Percentiles rank a stretch among this genome's conserved stretches.
Evolutionary conservation across 441 rosid genomes (phyloP).

Genomic region (Populus hybrid): DNA sequence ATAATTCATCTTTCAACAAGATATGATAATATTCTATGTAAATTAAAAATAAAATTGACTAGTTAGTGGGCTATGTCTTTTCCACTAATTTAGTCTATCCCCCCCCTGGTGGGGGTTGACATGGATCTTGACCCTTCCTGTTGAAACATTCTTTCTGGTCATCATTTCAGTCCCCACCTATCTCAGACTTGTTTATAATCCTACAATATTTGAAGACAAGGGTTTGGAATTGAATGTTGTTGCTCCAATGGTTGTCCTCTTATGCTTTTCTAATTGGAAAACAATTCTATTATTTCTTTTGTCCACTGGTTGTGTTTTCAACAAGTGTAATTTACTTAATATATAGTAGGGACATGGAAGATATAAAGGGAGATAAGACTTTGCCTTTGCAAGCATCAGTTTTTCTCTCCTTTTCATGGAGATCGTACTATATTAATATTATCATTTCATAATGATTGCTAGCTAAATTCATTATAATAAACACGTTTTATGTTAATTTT

Average conservation of each 20-base stretch:
- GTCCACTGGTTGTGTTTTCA: neutral
- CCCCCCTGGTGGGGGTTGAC: slow-evolving; percentile 44
- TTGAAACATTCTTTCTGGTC: slow-evolving; percentile 43
- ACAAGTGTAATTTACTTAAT: too few relatives aligned
- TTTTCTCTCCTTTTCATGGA: too few relatives aligned
- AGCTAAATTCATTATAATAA: too few relatives aligned
- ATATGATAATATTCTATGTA: slow-evolving; percentile 22
- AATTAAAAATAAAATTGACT: slow-evolving; percentile 28
- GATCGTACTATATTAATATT: too few relatives aligned
- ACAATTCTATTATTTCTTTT: neutral
- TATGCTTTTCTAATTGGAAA: slow-evolving; percentile 17
- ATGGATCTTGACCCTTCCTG: slow-evolving; percentile 41
- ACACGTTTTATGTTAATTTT: too few relatives aligned
- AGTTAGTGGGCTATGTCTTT: slow-evolving; percentile 34
- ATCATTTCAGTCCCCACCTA: slow-evolving; percentile 25
- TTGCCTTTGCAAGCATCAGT: neutral
- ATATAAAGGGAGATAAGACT: neutral
- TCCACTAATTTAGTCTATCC: slow-evolving; percentile 23
- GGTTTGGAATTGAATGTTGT: slow-evolving; percentile 21
- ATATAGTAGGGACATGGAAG: neutral
- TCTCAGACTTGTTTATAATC: neutral
- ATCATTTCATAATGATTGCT: too few relatives aligned
- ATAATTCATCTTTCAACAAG: slow-evolving; percentile 14
- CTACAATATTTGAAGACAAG: slow-evolving; percentile 21
- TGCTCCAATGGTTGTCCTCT: slow-evolving; percentile 24